Conservation (phyloP, 1,284 basidiomycete genomes). For the Fistulinella staudtii region DNA sequence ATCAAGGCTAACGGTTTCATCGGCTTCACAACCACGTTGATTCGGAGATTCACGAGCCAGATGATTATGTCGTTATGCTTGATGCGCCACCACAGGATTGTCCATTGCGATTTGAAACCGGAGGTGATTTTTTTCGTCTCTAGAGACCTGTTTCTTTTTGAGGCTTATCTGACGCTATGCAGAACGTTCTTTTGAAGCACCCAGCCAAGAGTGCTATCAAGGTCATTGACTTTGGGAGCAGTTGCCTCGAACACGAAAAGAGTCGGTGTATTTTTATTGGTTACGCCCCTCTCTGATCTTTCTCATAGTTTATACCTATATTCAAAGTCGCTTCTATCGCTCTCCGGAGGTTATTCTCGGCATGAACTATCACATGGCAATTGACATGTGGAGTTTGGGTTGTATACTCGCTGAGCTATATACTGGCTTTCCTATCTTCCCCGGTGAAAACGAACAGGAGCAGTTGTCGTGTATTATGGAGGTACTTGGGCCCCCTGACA, state of each 20-base stretch:
- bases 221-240: conserved; percentile 98
- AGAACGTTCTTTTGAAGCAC: conserved; percentile 95
- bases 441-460: conserved; percentile 99
- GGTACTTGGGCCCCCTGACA: conserved; percentile 92
- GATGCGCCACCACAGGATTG: conserved; percentile 95
- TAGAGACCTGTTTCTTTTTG: background rate
- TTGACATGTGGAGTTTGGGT: conserved; percentile 97
- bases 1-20: conserved; percentile 99
- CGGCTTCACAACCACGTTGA: conserved; percentile 92
- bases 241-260: conserved; percentile 98
- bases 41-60: conserved; percentile 94
- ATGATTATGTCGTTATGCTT: conserved; percentile 89
- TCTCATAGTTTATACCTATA: conserved; percentile 87
- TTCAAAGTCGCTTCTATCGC: conserved; percentile 95
- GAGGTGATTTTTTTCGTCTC: conserved; percentile 59
- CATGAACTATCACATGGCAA: conserved; percentile 93
- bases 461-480: conserved; percentile 99
- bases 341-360: conserved; percentile 94
- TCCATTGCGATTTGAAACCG: conserved; percentile 99
- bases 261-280: conserved; percentile 53
- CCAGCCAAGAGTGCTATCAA: conserved; percentile 96
- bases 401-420: conserved; percentile 97
- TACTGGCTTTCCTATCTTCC: conserved; percentile 99
- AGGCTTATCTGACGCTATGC: conserved; percentile 7
- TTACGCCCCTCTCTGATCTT: conserved; percentile 13